Evolutionary conservation across 2,329 filamentous ascomycete species (phyloP), one percentile per base, ranked within the genome.

Genomic region (Alternaria hordeiaustralica): DNA sequence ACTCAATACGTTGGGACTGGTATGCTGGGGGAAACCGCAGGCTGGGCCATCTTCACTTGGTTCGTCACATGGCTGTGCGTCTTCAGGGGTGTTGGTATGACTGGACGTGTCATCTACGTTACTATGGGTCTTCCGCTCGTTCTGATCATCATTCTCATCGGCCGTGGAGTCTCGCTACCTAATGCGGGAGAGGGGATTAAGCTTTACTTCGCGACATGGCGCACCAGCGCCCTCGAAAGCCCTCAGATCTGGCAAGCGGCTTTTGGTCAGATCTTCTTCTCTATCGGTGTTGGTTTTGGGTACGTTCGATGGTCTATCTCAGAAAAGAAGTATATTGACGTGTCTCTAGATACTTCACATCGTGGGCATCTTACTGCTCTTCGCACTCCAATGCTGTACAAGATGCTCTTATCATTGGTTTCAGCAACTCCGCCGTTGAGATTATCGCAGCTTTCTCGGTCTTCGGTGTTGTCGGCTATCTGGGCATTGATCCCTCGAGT

Each of bases 181-280:
- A 67, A 65, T 41, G 65, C 56, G 3, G 59, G 65, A 8, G 55
- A 55, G 2, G 65, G 62, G 1, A 60, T 67, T 18, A 63, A 60
- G 26, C 21, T 67, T 6, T 68, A 68, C 43, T 65, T 68, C 36
- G 65, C 51, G 10, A 62, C 56, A 8, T 67, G 65, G 64, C 41
- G 63, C 36, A 53, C 44, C 6, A 55, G 55, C 12, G 36, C 53
- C 84, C 60, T 62, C 12, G 9, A 47, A 15, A 30, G 28, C 20
- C 84, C 84, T 0, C 79, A 79, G 2, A 81, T 87, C 6, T 87
- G 86, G 86, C 85, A 87, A 71, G 86, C 84, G 15, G 86, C 86
- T 23, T 45, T 57, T 63, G 58, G 58, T 1, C 86, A 87, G 61
- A 84, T 87, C 56, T 87, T 87, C 72, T 87, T 87, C 74, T 85